phyloP scores from a whole-genome alignment of 2,329 filamentous ascomycete species.

The Fusarium falciforme region DNA sequence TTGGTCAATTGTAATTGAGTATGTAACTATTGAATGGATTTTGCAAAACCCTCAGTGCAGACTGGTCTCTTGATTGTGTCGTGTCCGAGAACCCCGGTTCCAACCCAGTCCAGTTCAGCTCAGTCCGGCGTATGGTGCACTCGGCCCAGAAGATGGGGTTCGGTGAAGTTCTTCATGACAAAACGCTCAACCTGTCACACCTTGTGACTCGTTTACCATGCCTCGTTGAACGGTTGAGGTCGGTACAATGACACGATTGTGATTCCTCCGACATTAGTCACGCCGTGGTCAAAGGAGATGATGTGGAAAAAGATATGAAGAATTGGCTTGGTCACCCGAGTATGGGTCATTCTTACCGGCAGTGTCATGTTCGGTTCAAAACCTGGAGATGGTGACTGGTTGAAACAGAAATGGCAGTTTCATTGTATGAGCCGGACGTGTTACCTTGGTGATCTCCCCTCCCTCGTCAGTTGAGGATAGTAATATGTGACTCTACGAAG shows the following conservation, averaged over 20 bases:
- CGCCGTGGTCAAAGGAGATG: neutral
- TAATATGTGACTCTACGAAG: neutral
- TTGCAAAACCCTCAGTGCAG: slow-evolving; percentile 1
- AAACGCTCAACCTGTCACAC: neutral
- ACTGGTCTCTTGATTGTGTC: neutral
- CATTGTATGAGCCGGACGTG: neutral
- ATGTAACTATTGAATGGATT: slow-evolving; percentile 39
- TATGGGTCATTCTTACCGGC: neutral
- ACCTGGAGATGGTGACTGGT: neutral
- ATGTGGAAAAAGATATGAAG: neutral
- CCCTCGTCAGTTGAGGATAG: neutral
- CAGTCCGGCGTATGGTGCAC: neutral
- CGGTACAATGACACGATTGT: slow-evolving; percentile 1
- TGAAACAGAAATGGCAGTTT: neutral
- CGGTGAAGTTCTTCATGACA: neutral
- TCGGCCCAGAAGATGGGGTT: neutral
- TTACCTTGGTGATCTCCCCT: neutral
- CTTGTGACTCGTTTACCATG: slow-evolving; percentile 6
- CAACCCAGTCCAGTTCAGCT: no score
- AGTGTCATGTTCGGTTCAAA: neutral
- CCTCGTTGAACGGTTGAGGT: slow-evolving; percentile 7
- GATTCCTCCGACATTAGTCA: slow-evolving; percentile 8
- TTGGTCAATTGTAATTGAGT: slow-evolving; percentile 43
- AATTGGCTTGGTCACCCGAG: neutral
- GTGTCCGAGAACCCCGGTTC: neutral